Conservation (phyloP, 352 stramenopile species). For the Phytophthora hibernalis region DNA sequence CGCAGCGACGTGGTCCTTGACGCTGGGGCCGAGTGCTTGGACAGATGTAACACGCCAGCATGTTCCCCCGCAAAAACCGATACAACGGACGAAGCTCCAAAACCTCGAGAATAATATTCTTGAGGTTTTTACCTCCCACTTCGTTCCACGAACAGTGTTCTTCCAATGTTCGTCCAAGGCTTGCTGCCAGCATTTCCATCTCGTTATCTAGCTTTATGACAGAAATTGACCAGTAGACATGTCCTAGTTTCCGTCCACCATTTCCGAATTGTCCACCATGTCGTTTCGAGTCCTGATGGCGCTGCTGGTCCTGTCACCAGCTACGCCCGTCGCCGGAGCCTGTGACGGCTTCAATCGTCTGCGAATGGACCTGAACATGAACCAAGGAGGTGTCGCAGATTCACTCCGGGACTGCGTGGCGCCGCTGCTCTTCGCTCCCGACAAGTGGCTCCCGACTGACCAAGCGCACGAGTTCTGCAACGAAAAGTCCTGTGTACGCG, state of each 20-base stretch:
- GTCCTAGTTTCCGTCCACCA: neutral
- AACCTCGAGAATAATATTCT: too few relatives aligned
- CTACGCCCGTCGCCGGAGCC: neutral
- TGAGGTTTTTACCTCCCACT: too few relatives aligned
- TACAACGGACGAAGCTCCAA: too few relatives aligned
- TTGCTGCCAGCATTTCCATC: neutral
- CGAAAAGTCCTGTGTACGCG: constrained; percentile 36
- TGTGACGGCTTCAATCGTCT: constrained; percentile 41
- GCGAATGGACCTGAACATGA: constrained; percentile 24
- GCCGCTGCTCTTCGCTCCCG: constrained; percentile 47
- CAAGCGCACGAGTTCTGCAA: constrained; percentile 53
- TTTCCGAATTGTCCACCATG: constrained; percentile 28
- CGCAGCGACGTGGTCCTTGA: too few relatives aligned
- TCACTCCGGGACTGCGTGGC: constrained; percentile 28
- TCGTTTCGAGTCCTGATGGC: constrained; percentile 10
- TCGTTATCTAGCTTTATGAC: neutral
- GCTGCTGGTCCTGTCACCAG: constrained; percentile 10
- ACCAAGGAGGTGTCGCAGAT: constrained; percentile 22
- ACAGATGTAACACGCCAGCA: too few relatives aligned
- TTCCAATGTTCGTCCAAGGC: too few relatives aligned
- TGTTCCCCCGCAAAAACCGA: too few relatives aligned
- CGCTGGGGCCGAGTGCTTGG: too few relatives aligned
- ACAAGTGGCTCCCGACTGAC: constrained; percentile 39
- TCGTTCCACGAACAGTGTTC: too few relatives aligned
- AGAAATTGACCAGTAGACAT: neutral